Evolutionary conservation across 83 land plant species (phyloP).

Genomic region (Isoetes engelmannii): DNA sequence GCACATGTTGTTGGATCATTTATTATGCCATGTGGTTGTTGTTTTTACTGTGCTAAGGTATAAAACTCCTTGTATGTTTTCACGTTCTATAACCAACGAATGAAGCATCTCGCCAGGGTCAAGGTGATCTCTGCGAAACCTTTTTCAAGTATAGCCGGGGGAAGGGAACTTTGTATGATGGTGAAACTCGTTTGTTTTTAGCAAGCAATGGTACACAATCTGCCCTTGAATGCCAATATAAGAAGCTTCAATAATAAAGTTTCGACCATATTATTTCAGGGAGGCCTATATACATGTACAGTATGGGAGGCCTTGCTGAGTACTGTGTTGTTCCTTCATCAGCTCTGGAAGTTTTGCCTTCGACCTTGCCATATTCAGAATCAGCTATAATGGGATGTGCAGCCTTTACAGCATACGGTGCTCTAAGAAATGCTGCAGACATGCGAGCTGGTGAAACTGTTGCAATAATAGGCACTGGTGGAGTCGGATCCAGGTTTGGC

Average conservation of each 20-base stretch:
- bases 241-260: no score
- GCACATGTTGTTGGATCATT: constrained; percentile 87
- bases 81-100: no score
- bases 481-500: constrained; percentile 88
- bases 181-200: constrained; percentile 80
- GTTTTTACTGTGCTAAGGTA: constrained; percentile 81
- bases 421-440: constrained; percentile 94
- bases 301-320: constrained; percentile 98
- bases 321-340: constrained; percentile 93
- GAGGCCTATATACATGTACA: constrained; percentile 93
- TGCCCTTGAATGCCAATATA: no score
- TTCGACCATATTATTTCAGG: constrained; percentile 40
- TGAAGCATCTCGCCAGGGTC: constrained; percentile 47
- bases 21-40: constrained; percentile 97
- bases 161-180: constrained; percentile 94
- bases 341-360: constrained; percentile 61
- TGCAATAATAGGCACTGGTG: constrained; percentile 90
- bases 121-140: constrained; percentile 89
- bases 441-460: constrained; percentile 87
- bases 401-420: constrained; percentile 94
- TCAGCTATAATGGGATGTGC: constrained; percentile 96
- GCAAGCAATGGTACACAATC: constrained; percentile 50
- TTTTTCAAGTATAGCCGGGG: constrained; percentile 89
- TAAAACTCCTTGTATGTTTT: background rate
- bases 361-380: constrained; percentile 73